A percentile compares a stretch with the other conserved stretches of the same genome.
Conservation (phyloP, 2,329 filamentous ascomycete species). For the Sordariomycetes sp. region DNA sequence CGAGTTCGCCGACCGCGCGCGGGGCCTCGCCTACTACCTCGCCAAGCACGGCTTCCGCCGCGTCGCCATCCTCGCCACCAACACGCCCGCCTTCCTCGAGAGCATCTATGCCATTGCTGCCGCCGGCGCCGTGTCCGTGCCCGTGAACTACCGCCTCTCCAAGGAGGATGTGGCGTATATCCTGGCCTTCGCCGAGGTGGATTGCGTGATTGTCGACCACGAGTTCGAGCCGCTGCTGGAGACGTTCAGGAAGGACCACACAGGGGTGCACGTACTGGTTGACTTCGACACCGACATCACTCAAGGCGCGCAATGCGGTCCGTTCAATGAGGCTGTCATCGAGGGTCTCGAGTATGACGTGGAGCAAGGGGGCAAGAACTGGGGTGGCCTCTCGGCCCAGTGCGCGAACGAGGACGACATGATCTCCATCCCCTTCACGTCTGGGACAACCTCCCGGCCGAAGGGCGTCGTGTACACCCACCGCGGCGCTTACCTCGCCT, state of each 20-base stretch:
- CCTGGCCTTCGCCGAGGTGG: conserved; percentile 76
- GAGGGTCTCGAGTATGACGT: conserved; percentile 69
- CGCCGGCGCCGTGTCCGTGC: conserved; percentile 68
- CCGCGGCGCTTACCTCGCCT: conserved; percentile 74
- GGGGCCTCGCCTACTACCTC: conserved; percentile 82
- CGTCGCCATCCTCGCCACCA: conserved; percentile 80
- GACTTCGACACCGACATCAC: conserved; percentile 74
- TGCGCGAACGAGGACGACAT: conserved; percentile 66
- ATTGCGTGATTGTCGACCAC: conserved; percentile 75
- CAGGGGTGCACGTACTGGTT: conserved; percentile 59
- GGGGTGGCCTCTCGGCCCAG: conserved; percentile 65
- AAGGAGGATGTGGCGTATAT: conserved; percentile 84
- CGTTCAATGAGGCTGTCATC: conserved; percentile 72
- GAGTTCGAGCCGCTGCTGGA: conserved; percentile 68
- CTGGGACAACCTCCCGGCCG: conserved; percentile 79
- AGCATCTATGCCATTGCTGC: conserved; percentile 79
- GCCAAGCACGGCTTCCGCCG: conserved; percentile 61
- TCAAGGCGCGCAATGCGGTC: conserved; percentile 62
- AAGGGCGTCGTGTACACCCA: conserved; percentile 94
- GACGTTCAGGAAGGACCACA: conserved; percentile 49
- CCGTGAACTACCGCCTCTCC: conserved; percentile 56
- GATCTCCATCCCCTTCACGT: conserved; percentile 86
- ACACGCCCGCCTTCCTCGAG: conserved; percentile 91
- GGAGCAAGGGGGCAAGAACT: conserved; percentile 56
- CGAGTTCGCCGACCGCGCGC: conserved; percentile 74